Conservation (phyloP, 345 rosid genomes). For the Citrus mangshanensis region DNA sequence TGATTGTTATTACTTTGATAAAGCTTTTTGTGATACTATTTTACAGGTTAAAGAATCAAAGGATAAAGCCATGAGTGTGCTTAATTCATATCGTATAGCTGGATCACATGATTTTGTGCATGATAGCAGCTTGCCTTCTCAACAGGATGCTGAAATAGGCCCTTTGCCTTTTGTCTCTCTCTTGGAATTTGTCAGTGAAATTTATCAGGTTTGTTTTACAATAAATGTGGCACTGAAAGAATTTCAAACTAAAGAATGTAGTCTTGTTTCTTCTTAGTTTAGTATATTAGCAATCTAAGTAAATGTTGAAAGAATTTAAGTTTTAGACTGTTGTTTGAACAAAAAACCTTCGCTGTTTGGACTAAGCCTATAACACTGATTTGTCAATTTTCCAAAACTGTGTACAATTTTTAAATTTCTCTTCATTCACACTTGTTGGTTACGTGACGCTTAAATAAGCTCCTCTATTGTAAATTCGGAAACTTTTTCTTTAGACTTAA, state of each 20-base stretch:
- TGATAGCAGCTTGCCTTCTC: slow-evolving; percentile 52
- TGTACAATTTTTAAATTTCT: not conserved
- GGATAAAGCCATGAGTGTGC: slow-evolving; percentile 79
- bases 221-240: not conserved
- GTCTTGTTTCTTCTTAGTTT: not conserved
- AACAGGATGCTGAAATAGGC: slow-evolving; percentile 42
- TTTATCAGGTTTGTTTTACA: slow-evolving; percentile 65
- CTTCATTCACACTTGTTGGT: not conserved
- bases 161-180: slow-evolving; percentile 71
- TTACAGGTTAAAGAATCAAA: slow-evolving; percentile 84
- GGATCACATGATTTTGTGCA: slow-evolving; percentile 47
- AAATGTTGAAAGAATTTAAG: slow-evolving; percentile 4
- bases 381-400: not conserved
- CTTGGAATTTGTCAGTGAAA: slow-evolving; percentile 88
- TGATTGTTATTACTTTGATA: slow-evolving; percentile 9
- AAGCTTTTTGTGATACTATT: slow-evolving; percentile 8
- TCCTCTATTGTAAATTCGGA: not conserved
- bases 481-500: not conserved
- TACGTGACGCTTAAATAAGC: not conserved
- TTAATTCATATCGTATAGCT: slow-evolving; percentile 55
- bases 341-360: not conserved
- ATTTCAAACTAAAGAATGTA: not conserved
- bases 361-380: not conserved
- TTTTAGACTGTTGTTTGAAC: not conserved
- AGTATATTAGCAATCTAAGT: not conserved